Evolutionary conservation across 768 basidiomycete genomes (phyloP).

Genomic region (Macrolepiota dolichaula): DNA sequence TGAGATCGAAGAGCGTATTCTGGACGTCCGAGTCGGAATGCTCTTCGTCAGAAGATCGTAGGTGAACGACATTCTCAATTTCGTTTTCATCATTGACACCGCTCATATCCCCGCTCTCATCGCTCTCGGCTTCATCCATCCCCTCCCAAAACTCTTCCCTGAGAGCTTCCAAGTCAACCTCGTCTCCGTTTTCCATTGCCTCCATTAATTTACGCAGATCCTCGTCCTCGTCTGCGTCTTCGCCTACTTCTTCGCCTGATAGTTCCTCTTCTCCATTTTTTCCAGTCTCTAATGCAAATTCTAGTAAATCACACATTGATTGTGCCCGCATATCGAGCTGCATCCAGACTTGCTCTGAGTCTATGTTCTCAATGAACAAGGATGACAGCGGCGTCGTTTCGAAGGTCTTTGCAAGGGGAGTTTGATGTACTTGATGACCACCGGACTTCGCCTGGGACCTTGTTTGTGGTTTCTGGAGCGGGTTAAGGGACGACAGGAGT

Average conservation of each 20-base stretch:
- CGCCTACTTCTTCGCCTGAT: background rate
- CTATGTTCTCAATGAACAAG: constrained; percentile 77
- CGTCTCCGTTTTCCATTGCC: constrained; percentile 88
- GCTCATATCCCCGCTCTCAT: constrained; percentile 15
- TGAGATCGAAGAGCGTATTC: constrained; percentile 26
- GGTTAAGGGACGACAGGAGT: constrained; percentile 64
- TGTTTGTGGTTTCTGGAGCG: constrained; percentile 70
- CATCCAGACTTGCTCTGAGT: constrained; percentile 87
- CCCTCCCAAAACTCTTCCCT: constrained; percentile 14
- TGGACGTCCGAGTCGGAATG: constrained; percentile 15
- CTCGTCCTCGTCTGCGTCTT: constrained; percentile 76
- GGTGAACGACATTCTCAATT: constrained; percentile 24
- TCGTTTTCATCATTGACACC: constrained; percentile 13
- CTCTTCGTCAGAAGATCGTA: constrained; percentile 35
- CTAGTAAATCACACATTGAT: constrained; percentile 65
- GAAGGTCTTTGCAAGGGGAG: constrained; percentile 31
- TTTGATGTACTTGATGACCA: constrained; percentile 37
- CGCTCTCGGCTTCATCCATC: constrained; percentile 18
- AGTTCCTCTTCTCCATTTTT: constrained; percentile 45
- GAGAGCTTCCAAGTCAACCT: constrained; percentile 45
- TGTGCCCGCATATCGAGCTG: constrained; percentile 84
- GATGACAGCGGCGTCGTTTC: constrained; percentile 69
- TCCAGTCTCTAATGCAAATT: constrained; percentile 56
- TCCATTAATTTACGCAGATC: constrained; percentile 92
- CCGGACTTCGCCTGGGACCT: constrained; percentile 53